A percentile compares a stretch with the other conserved stretches of the same genome.
These are phyloP conservation scores for Pezicula carpinea DNA, from an alignment of 2,329 filamentous ascomycete genomes.

Conservation along the genomic window DNA sequence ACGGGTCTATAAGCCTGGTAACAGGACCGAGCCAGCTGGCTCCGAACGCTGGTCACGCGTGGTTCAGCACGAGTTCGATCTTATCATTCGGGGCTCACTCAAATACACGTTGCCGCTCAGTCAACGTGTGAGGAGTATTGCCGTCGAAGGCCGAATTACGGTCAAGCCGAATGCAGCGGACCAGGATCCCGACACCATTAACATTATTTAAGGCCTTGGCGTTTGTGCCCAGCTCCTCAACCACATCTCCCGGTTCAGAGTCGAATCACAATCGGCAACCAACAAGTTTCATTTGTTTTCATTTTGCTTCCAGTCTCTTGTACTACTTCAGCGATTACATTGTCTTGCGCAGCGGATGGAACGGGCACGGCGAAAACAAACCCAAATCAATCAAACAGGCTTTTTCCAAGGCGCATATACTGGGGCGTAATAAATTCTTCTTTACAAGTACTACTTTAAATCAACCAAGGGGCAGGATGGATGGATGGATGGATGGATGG, in stretches of 20 bases:
- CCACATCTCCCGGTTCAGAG: constrained; percentile 8
- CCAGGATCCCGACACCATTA: constrained; percentile 24
- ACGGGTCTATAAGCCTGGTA: constrained; percentile 77
- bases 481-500: too few species aligned
- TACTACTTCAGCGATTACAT: too few species aligned
- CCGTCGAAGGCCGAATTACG: constrained; percentile 53
- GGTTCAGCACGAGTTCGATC: constrained; percentile 84
- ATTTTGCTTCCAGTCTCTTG: constrained; percentile 8
- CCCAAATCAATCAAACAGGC: too few species aligned
- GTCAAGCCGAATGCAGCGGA: constrained; percentile 51
- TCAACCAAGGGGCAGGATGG: too few species aligned
- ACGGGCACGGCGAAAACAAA: too few species aligned
- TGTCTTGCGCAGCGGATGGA: too few species aligned
- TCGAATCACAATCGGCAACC: not conserved
- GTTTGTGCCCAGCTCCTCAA: constrained; percentile 1
- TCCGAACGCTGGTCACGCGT: constrained; percentile 86
- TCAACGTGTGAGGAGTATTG: constrained; percentile 52
- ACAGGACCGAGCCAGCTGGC: constrained; percentile 77
- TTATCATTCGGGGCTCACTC: constrained; percentile 86
- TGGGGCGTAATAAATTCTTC: too few species aligned
- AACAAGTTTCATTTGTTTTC: constrained; percentile 16
- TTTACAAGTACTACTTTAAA: too few species aligned
- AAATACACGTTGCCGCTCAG: constrained; percentile 70
- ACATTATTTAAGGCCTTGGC: constrained; percentile 14
- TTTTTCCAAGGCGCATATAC: too few species aligned